These are phyloP conservation scores for Neodidymelliopsis sp. DNA, from an alignment of 2,329 filamentous ascomycete species.

Conservation along the genomic window DNA sequence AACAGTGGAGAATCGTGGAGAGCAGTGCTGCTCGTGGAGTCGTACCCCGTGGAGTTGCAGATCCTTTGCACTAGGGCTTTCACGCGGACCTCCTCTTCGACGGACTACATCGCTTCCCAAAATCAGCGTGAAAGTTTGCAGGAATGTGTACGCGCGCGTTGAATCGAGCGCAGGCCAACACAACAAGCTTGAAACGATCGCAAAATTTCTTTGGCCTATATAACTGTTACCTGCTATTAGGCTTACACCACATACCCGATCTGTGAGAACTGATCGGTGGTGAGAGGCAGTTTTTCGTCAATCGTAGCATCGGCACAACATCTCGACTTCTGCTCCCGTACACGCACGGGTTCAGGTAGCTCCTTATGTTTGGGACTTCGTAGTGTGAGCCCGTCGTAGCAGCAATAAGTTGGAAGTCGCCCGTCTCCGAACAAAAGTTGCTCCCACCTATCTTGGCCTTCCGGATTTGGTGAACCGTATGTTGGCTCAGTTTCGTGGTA, in stretches of 20 bases:
- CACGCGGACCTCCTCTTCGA: background rate
- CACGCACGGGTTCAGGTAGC: background rate
- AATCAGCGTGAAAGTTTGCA: background rate
- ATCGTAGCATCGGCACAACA: no score
- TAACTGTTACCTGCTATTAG: no score
- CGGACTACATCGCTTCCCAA: background rate
- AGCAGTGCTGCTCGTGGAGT: constrained; percentile 16
- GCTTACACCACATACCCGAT: no score
- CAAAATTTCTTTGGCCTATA: no score
- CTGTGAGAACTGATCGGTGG: no score
- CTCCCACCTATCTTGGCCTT: constrained; percentile 7
- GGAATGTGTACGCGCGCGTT: constrained; percentile 1
- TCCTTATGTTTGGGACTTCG: background rate
- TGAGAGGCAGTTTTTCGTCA: no score
- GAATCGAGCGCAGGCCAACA: background rate
- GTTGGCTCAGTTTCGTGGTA: background rate
- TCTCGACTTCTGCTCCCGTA: no score
- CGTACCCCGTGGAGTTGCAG: constrained; percentile 17
- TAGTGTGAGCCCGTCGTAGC: background rate
- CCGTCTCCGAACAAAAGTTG: background rate
- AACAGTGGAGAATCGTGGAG: constrained; percentile 27
- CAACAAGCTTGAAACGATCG: background rate
- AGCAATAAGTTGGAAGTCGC: background rate
- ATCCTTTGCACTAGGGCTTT: constrained; percentile 7
- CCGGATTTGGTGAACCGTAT: constrained; percentile 2